Evolutionary conservation across 768 basidiomycete genomes (phyloP).

Genomic region (Rhizopogon vulgaris): DNA sequence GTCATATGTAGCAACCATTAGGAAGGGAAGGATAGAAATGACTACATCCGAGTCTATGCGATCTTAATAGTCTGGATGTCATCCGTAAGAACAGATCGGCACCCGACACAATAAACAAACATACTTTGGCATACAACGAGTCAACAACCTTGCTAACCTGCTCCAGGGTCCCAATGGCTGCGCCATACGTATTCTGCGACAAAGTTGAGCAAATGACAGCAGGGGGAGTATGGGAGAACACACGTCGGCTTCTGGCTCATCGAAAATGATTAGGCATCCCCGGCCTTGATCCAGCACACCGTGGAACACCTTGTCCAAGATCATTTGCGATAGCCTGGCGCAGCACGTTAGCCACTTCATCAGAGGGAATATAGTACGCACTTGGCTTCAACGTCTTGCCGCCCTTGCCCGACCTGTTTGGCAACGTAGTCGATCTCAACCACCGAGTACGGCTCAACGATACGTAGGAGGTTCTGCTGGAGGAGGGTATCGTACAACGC

Average conservation of each 20-base stretch:
- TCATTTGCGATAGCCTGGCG: slow-evolving; percentile 91
- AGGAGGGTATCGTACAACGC: slow-evolving; percentile 93
- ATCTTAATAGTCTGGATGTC: slow-evolving; percentile 36
- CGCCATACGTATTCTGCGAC: slow-evolving; percentile 74
- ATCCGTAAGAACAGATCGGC: background rate
- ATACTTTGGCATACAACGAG: slow-evolving; percentile 81
- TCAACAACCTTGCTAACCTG: slow-evolving; percentile 94
- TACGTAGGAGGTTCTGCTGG: slow-evolving; percentile 90
- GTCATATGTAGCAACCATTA: no score
- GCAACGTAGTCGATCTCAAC: slow-evolving; percentile 92
- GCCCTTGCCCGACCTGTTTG: slow-evolving; percentile 75
- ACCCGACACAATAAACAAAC: background rate
- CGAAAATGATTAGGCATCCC: slow-evolving; percentile 88
- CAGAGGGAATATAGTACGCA: slow-evolving; percentile 29
- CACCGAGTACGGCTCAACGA: slow-evolving; percentile 92
- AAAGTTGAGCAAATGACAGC: background rate
- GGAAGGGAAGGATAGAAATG: background rate
- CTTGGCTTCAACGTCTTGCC: slow-evolving; percentile 90
- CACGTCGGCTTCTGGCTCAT: slow-evolving; percentile 80
- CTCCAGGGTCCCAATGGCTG: slow-evolving; percentile 83
- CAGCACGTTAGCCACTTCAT: slow-evolving; percentile 3
- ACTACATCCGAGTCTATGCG: slow-evolving; percentile 19
- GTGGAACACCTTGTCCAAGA: slow-evolving; percentile 88
- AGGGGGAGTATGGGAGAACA: slow-evolving; percentile 22
- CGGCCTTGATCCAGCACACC: slow-evolving; percentile 97